phyloP scores from a whole-genome alignment of 2,329 filamentous ascomycete genomes.

The Tympanopsis confertula region DNA sequence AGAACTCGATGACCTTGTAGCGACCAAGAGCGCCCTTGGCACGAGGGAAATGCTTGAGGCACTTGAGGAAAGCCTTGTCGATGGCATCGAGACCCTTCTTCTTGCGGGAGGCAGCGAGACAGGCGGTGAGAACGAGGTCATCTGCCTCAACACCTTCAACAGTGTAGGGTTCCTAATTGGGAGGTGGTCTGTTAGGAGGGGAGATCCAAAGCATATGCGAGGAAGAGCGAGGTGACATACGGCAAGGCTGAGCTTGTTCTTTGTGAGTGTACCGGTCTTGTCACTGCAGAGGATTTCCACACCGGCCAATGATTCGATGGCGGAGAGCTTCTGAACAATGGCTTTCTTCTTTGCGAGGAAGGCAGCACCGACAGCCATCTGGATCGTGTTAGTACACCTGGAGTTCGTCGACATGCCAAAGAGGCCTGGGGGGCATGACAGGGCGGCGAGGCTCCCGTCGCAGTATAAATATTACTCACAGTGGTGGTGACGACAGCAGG shows the following conservation, averaged over 20 bases:
- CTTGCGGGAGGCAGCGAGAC: conserved; percentile 80
- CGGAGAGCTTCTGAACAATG: conserved; percentile 84
- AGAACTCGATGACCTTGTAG: conserved; percentile 76
- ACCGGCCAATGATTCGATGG: conserved; percentile 83
- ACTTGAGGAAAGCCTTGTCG: conserved; percentile 88
- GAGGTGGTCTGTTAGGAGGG: neutral
- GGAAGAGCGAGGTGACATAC: conserved; percentile 18
- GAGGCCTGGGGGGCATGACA: too few species aligned
- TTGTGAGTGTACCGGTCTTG: conserved; percentile 87
- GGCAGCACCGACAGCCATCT: conserved; percentile 87
- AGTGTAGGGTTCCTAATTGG: conserved; percentile 63
- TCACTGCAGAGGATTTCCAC: conserved; percentile 89
- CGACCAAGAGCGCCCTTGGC: conserved; percentile 72
- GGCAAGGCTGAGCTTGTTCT: conserved; percentile 81
- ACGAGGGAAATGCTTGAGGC: conserved; percentile 68
- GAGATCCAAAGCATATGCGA: neutral
- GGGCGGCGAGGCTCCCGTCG: too few species aligned
- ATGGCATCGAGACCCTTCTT: conserved; percentile 93
- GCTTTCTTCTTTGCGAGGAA: conserved; percentile 88
- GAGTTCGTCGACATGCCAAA: too few species aligned
- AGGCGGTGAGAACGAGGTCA: conserved; percentile 86
- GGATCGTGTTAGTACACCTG: too few species aligned
- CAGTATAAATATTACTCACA: too few species aligned
- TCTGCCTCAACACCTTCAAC: conserved; percentile 72
- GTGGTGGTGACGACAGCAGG: conserved; percentile 88